Percentiles rank a stretch among this genome's conserved stretches.
Conservation (phyloP, 2,329 filamentous ascomycete species). For the Paracamarosporium sp. region DNA sequence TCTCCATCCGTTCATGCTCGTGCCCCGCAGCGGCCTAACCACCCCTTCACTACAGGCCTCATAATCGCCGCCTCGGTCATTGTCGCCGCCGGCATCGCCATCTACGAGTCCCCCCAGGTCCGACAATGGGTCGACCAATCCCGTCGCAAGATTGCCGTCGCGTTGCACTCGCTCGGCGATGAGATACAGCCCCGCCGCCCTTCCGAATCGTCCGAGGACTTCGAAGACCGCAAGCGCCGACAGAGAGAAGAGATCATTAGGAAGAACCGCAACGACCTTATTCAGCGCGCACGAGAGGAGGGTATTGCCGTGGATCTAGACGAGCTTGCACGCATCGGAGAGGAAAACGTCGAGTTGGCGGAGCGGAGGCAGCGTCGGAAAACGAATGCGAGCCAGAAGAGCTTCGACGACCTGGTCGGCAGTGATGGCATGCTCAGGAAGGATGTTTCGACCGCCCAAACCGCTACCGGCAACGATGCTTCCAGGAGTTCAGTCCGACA, state of each 20-base stretch:
- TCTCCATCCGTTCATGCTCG: slow-evolving; percentile 8
- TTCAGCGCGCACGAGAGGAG: slow-evolving; percentile 44
- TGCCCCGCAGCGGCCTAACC: slow-evolving; percentile 32
- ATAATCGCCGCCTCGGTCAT: slow-evolving; percentile 68
- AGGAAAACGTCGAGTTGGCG: slow-evolving; percentile 31
- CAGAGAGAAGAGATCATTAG: slow-evolving; percentile 41
- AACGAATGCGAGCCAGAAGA: slow-evolving; percentile 22
- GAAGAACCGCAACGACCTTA: slow-evolving; percentile 44
- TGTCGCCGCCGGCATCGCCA: slow-evolving; percentile 67
- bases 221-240: slow-evolving; percentile 33
- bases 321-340: slow-evolving; percentile 44
- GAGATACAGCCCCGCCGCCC: slow-evolving; percentile 58
- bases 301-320: slow-evolving; percentile 51
- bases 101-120: slow-evolving; percentile 69
- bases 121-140: slow-evolving; percentile 68
- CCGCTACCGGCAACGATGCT: slow-evolving; percentile 30
- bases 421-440: slow-evolving; percentile 47
- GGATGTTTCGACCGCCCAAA: slow-evolving; percentile 23
- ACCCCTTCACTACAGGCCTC: slow-evolving; percentile 56
- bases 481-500: slow-evolving; percentile 28
- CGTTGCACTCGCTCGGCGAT: slow-evolving; percentile 65
- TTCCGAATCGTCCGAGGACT: slow-evolving; percentile 41
- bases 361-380: slow-evolving; percentile 22
- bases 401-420: slow-evolving; percentile 51
- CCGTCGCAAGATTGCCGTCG: slow-evolving; percentile 66